These are phyloP conservation scores for Coemansia sp. DNA, from an alignment of 192 early-diverging fungal genomes.

Conservation along the genomic window DNA sequence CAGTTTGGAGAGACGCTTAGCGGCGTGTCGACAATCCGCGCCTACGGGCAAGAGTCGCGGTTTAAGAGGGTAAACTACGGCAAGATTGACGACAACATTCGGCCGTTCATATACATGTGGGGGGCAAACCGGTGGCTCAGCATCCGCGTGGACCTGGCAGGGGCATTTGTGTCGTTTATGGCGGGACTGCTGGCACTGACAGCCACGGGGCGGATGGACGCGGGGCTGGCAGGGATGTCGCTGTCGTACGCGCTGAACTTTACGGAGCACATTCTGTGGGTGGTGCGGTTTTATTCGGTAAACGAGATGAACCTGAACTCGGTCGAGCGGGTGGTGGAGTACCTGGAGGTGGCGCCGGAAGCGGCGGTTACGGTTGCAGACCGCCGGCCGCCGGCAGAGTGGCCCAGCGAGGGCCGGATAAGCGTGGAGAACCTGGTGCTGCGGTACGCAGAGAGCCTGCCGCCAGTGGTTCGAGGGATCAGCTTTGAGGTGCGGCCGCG, in stretches of 20 bases:
- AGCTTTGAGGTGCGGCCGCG: constrained; percentile 66
- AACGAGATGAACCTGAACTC: constrained; percentile 86
- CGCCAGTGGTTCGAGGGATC: constrained; percentile 70
- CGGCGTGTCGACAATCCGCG: constrained; percentile 76
- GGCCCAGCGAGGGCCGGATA: constrained; percentile 72
- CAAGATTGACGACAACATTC: constrained; percentile 75
- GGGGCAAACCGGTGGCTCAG: constrained; percentile 84
- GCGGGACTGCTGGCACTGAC: constrained; percentile 65
- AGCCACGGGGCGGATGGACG: constrained; percentile 57
- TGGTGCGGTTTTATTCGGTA: constrained; percentile 68
- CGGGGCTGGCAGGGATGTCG: constrained; percentile 81
- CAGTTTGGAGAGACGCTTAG: constrained; percentile 74
- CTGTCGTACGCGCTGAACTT: constrained; percentile 81
- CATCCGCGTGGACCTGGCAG: constrained; percentile 68
- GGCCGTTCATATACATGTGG: constrained; percentile 81
- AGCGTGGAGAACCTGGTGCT: constrained; percentile 65
- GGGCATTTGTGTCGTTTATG: constrained; percentile 55
- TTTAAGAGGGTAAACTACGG: constrained; percentile 47
- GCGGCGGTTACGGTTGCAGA: constrained; percentile 53
- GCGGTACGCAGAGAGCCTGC: constrained; percentile 62
- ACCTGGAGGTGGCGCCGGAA: constrained; percentile 75
- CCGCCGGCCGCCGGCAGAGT: constrained; percentile 51
- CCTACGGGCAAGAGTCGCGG: constrained; percentile 68
- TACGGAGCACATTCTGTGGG: constrained; percentile 73
- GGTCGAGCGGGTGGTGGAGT: constrained; percentile 82